Evolutionary conservation across 208 protist genomes (phyloP), one percentile per base, ranked within the genome.

Genomic region (Trypanosoma melophagium): DNA sequence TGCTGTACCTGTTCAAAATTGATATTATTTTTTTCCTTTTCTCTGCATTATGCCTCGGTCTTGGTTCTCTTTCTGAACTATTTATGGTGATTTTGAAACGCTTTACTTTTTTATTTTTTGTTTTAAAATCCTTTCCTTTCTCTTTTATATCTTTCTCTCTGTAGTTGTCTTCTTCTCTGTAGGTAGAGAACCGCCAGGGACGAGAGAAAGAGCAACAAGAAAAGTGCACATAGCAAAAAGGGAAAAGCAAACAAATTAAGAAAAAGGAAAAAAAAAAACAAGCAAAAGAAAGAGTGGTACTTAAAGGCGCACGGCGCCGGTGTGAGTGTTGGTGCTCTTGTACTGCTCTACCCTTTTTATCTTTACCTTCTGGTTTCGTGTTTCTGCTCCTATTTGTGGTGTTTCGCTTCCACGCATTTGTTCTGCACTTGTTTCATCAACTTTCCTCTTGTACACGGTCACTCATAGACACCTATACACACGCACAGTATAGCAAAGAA

Each of bases 151-250:
- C 24, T 17, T 47, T 47, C 42, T n/a, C 16, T n/a, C 10, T 47
- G 9, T 55, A 55, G 7, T 55, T 55, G 12, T 55, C 51, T 31
- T 24, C 51, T 22, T 55, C n/a, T 55, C 51, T 55, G 12, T 55
- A 35, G 28, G 28, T 35, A 35, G 52, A 22, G 52, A 17, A 35
- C 13, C 31, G 9, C 12, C 8, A 45, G n/a, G 13, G 44, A 60
- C n/a, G 55, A 9, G 55, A 45, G 5, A 40, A 40, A n/a, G 2
- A 55, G 10, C 50, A 25, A 55, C 14, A 14, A 55, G n/a, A 62
- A 60, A 12, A 44, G 31, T 22, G 28, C 54, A 47, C 53, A 64
- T n/a, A 53, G 35, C 61, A 17, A 45, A 61, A 19, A 58, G 51
- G 28, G 44, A 28, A 22, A 60, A 19, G 50, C 10, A 42, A 54